These are phyloP conservation scores for Melanomma pulvis-pyrius DNA, from an alignment of 495 filamentous ascomycete species.

Conservation along the genomic window DNA sequence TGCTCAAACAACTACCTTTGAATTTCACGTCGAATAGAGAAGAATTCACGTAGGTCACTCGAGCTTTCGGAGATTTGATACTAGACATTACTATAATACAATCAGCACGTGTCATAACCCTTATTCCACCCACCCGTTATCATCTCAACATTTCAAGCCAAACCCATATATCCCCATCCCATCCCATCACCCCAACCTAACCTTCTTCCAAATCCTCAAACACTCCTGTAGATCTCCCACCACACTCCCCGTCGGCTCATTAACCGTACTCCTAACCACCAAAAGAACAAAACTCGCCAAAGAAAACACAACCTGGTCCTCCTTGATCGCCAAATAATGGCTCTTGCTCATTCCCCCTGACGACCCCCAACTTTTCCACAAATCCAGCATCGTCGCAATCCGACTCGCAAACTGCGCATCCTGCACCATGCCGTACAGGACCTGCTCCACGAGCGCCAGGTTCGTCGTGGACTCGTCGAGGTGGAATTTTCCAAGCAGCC, in stretches of 20 bases:
- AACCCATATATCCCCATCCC: not conserved
- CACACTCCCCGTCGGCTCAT: constrained; percentile 55
- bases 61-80: no score
- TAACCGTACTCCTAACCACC: constrained; percentile 53
- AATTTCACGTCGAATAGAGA: no score
- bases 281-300: constrained; percentile 57
- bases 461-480: constrained; percentile 36
- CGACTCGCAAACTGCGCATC: constrained; percentile 51
- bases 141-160: not conserved
- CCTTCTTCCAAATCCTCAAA: constrained; percentile 60
- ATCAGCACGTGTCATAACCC: no score
- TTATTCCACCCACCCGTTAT: no score
- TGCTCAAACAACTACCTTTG: no score
- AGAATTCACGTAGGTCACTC: no score
- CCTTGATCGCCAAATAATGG: constrained; percentile 52
- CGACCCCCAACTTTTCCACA: constrained; percentile 61
- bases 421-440: constrained; percentile 59
- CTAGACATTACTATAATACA: no score
- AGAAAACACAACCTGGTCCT: constrained; percentile 53
- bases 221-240: constrained; percentile 66
- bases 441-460: constrained; percentile 51
- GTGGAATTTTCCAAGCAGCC: constrained; percentile 48
- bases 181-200: constrained; percentile 47
- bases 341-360: constrained; percentile 60
- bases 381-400: constrained; percentile 56